Evolutionary conservation across 495 filamentous ascomycete species (phyloP).

Genomic region (Penicillium steckii): DNA sequence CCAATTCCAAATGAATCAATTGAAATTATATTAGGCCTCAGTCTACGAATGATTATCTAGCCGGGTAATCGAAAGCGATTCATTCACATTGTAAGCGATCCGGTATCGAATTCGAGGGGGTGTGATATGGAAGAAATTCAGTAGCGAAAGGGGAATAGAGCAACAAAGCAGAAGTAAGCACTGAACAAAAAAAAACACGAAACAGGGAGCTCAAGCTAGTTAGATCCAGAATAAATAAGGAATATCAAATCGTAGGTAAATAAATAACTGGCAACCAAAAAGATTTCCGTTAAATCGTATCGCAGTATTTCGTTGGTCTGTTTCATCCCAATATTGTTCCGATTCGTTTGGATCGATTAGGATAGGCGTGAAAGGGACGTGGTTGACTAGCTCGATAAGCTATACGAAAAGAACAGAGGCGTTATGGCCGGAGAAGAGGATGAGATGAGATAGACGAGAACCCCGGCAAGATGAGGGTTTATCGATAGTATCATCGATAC

Average conservation of each 20-base stretch:
- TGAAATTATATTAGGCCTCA: not conserved
- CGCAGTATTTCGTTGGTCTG: conserved; percentile 18
- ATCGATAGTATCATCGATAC: not conserved
- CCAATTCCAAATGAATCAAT: not conserved
- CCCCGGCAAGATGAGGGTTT: not conserved
- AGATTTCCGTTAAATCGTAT: conserved; percentile 19
- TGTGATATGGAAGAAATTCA: conserved; percentile 11
- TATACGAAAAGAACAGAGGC: conserved; percentile 19
- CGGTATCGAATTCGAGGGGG: too few relatives aligned
- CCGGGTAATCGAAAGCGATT: conserved; percentile 14
- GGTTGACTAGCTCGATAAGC: conserved; percentile 10
- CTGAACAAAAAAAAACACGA: conserved; percentile 2
- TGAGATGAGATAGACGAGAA: conserved; percentile 6
- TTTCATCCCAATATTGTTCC: not conserved
- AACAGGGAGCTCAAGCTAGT: too few relatives aligned
- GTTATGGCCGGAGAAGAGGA: conserved; percentile 3
- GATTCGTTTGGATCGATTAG: too few relatives aligned
- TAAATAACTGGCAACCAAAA: conserved; percentile 10
- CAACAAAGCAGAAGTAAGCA: conserved; percentile 10
- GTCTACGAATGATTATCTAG: not conserved
- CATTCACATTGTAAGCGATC: conserved; percentile 26
- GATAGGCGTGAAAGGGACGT: not conserved
- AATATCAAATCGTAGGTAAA: conserved; percentile 8
- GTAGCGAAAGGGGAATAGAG: conserved; percentile 37
- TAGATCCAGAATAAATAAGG: not conserved